phyloP scores from a whole-genome alignment of 1,284 basidiomycete genomes.

The Paramarasmius palmivorus region DNA sequence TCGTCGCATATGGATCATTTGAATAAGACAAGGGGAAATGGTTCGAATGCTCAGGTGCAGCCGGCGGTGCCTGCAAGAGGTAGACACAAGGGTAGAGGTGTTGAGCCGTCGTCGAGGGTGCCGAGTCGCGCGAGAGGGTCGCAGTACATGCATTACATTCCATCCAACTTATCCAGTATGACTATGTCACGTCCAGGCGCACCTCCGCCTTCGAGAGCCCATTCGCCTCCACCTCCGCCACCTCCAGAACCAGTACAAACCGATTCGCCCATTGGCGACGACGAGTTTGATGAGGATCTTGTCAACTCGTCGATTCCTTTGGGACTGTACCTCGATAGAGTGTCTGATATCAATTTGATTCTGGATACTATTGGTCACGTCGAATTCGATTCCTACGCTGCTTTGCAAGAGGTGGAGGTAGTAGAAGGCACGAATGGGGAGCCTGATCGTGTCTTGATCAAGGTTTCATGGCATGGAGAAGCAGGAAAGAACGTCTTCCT shows the following conservation, averaged over 20 bases:
- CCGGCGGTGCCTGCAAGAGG: neutral
- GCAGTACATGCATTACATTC: conserved; percentile 6
- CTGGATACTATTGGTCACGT: neutral
- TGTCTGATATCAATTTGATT: neutral
- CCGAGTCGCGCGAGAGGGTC: conserved; percentile 2
- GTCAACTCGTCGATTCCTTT: neutral
- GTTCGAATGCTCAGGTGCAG: neutral
- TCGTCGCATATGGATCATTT: conserved; percentile 3
- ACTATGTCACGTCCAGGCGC: neutral
- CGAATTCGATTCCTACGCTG: neutral
- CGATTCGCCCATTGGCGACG: neutral
- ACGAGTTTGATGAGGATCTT: neutral
- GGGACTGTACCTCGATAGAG: neutral
- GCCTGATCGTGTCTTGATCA: neutral
- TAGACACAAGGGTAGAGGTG: neutral
- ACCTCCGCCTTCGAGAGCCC: neutral
- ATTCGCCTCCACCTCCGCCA: neutral
- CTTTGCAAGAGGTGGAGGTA: conserved; percentile 1
- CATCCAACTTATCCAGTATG: conserved; percentile 1
- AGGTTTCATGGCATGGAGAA: conserved; percentile 2
- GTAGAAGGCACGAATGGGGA: neutral
- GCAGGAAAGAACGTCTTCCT: neutral
- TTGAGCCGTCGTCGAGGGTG: neutral
- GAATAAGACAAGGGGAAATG: neutral
- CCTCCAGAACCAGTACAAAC: neutral